Percentiles rank a stretch among this genome's conserved stretches.
Conservation (phyloP, 1,284 basidiomycete genomes). For the Coniophora puteana region DNA sequence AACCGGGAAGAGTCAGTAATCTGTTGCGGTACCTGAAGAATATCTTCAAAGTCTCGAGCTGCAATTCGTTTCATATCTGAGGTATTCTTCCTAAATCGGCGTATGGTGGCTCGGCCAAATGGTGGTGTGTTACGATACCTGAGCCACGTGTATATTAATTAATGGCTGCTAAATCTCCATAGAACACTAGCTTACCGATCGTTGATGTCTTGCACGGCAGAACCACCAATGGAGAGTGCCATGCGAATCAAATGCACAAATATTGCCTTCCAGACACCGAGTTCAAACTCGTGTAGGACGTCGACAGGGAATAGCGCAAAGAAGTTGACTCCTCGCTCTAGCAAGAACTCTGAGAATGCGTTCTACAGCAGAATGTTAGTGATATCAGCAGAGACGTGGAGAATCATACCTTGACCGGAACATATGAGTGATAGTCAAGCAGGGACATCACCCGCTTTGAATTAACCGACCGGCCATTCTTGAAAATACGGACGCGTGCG, state of each 20-base stretch:
- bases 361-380: conserved; percentile 11
- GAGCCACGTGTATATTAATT: background rate
- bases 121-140: conserved; percentile 9
- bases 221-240: conserved; percentile 4
- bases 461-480: background rate
- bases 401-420: conserved; percentile 7
- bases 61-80: conserved; percentile 14
- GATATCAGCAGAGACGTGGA: background rate
- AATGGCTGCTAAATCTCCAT: background rate
- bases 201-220: conserved; percentile 8
- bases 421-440: conserved; percentile 3
- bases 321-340: conserved; percentile 8
- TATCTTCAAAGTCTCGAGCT: conserved; percentile 15
- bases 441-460: background rate
- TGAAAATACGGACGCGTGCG: conserved; percentile 3
- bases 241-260: conserved; percentile 20
- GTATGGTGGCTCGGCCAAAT: conserved; percentile 9
- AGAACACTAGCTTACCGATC: conserved; percentile 4
- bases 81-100: conserved; percentile 11
- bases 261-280: conserved; percentile 20
- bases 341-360: conserved; percentile 13
- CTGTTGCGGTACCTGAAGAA: conserved; percentile 28
- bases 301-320: conserved; percentile 13
- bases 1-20: background rate
- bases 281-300: conserved; percentile 18